Conservation (phyloP, 208 protist genomes). For the Endotrypanum monterogeii region DNA sequence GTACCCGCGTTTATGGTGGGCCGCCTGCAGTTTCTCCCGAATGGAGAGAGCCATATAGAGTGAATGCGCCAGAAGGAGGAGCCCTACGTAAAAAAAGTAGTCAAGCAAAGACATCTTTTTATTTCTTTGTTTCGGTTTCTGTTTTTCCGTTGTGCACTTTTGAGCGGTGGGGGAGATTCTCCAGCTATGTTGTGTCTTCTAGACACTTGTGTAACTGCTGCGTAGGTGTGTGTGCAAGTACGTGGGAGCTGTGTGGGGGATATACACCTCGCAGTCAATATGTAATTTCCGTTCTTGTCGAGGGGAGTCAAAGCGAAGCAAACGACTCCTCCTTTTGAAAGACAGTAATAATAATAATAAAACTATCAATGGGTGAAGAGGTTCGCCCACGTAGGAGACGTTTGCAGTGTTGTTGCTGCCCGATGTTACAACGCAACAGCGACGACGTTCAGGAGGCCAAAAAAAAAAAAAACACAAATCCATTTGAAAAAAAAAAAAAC, state of each 20-base stretch:
- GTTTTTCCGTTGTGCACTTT: background rate
- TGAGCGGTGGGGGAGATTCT: background rate
- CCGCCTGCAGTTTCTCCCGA: constrained; percentile 69
- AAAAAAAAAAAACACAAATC: background rate
- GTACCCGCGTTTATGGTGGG: constrained; percentile 40
- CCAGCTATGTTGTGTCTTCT: background rate
- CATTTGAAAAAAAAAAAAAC: constrained; percentile 15
- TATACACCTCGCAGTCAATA: too few species aligned
- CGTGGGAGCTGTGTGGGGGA: too few species aligned
- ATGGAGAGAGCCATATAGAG: constrained; percentile 66
- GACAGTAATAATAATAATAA: too few species aligned
- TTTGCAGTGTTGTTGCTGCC: background rate
- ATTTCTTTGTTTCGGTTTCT: background rate
- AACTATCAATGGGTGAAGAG: too few species aligned
- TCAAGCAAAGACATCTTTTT: constrained; percentile 13
- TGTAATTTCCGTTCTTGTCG: too few species aligned
- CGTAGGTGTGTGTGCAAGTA: too few species aligned
- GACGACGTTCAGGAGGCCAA: background rate
- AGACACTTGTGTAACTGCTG: too few species aligned
- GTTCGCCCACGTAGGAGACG: background rate
- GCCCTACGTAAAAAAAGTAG: constrained; percentile 56
- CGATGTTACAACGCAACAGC: background rate
- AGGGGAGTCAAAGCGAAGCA: too few species aligned
- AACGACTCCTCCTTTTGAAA: too few species aligned
- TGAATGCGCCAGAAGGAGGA: constrained; percentile 62